Percentiles rank a stretch among this genome's conserved stretches.
phyloP scores from a whole-genome alignment of 352 stramenopile genomes.

The Salisapilia sapeloensis region DNA sequence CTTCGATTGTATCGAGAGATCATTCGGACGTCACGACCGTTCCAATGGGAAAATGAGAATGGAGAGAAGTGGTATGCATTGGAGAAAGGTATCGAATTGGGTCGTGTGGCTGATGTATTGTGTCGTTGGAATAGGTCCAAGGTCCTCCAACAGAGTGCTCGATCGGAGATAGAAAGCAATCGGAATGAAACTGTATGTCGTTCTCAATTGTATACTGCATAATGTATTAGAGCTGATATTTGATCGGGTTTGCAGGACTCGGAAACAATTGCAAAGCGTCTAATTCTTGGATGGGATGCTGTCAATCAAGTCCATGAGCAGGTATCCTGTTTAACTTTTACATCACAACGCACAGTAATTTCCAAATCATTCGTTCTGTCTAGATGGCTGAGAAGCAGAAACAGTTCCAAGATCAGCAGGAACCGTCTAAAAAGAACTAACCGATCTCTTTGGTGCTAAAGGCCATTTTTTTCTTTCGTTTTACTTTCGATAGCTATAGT shows the following conservation, averaged over 20 bases:
- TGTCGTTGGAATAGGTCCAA: constrained; percentile 12
- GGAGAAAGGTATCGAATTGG: not conserved
- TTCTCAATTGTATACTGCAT: constrained; percentile 2
- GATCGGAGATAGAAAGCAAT: constrained; percentile 67
- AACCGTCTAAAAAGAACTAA: no score
- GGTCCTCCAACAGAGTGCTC: constrained; percentile 52
- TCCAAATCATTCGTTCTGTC: no score
- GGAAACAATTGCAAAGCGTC: constrained; percentile 58
- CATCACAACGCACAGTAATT: no score
- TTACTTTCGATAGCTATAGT: constrained; percentile 25
- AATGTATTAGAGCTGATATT: not conserved
- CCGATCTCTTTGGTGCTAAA: no score
- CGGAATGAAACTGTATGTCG: constrained; percentile 39
- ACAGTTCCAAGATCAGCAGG: no score
- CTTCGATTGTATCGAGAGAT: constrained; percentile 71
- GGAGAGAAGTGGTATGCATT: constrained; percentile 41
- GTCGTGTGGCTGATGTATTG: not conserved
- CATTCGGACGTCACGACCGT: constrained; percentile 49
- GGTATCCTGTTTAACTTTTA: no score
- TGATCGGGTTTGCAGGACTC: constrained; percentile 16
- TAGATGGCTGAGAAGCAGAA: no score
- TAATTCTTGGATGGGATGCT: constrained; percentile 66
- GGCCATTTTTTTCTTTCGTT: not conserved
- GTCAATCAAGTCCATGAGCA: constrained; percentile 64
- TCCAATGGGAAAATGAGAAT: constrained; percentile 59